phyloP scores from a whole-genome alignment of 2,329 filamentous ascomycete species.

The Stemphylium vesicarium region DNA sequence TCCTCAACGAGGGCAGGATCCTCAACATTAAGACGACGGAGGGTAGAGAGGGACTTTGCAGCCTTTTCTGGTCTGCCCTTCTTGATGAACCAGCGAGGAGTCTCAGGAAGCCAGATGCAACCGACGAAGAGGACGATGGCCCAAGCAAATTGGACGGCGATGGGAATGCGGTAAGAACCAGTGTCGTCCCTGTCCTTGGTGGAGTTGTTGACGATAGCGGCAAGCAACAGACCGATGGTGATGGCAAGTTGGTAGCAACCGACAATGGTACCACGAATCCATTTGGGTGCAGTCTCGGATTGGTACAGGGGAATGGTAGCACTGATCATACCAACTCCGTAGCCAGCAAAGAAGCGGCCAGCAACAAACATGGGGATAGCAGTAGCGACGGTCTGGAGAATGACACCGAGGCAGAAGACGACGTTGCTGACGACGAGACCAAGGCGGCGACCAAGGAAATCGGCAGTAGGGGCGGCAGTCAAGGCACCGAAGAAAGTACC shows the following conservation, averaged over 20 bases:
- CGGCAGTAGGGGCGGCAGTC: conserved; percentile 69
- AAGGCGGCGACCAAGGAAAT: conserved; percentile 71
- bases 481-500: conserved; percentile 80
- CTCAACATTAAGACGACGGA: conserved; percentile 66
- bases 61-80: conserved; percentile 67
- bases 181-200: conserved; percentile 63
- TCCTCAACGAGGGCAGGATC: conserved; percentile 67
- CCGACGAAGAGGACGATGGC: conserved; percentile 70
- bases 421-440: conserved; percentile 55
- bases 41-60: conserved; percentile 65
- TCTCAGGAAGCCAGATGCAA: conserved; percentile 72
- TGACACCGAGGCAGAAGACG: conserved; percentile 50
- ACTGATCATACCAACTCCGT: conserved; percentile 51
- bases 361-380: conserved; percentile 48
- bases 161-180: conserved; percentile 76
- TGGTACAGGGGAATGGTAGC: conserved; percentile 69
- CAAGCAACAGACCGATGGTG: conserved; percentile 73
- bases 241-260: conserved; percentile 74
- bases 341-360: conserved; percentile 52
- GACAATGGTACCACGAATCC: conserved; percentile 74
- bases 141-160: conserved; percentile 77
- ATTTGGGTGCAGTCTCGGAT: conserved; percentile 74
- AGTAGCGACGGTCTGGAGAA: conserved; percentile 48
- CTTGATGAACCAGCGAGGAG: conserved; percentile 75
- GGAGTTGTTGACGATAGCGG: conserved; percentile 70